A percentile compares a stretch with the other conserved stretches of the same genome.
phyloP scores from a whole-genome alignment of 2,329 filamentous ascomycete genomes.

The Alternaria viburni region DNA sequence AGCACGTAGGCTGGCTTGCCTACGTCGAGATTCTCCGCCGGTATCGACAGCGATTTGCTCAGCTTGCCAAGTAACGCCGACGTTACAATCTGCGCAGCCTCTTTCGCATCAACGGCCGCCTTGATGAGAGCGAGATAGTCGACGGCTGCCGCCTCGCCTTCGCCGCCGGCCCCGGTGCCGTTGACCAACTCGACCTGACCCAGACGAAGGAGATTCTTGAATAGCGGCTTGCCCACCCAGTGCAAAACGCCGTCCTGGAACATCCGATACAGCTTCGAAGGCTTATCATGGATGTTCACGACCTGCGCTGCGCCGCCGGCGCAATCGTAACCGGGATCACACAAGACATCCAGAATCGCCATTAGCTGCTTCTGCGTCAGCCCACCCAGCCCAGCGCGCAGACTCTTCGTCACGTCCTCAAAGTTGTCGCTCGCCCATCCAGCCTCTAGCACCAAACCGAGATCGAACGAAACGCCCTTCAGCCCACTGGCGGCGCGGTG shows the following conservation, averaged over 20 bases:
- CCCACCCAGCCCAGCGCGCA: conserved; percentile 8
- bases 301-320: conserved; percentile 1
- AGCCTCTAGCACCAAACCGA: conserved; percentile 6
- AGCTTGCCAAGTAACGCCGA: conserved; percentile 10
- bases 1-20: conserved; percentile 11
- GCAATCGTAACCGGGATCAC: conserved; percentile 7
- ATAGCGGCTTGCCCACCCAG: conserved; percentile 10
- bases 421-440: conserved; percentile 12
- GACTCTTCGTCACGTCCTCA: conserved; percentile 9
- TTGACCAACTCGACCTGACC: conserved; percentile 12
- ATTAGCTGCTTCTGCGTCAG: conserved; percentile 12
- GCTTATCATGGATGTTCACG: conserved; percentile 11
- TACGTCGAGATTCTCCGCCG: conserved; percentile 8
- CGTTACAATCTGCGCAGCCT: conserved; percentile 8
- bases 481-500: conserved; percentile 7
- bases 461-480: conserved; percentile 12
- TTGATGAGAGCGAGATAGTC: conserved; percentile 12
- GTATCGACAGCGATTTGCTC: conserved; percentile 9
- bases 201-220: conserved; percentile 11
- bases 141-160: neutral
- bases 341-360: conserved; percentile 11
- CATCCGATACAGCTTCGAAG: conserved; percentile 11
- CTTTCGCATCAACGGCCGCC: conserved; percentile 4
- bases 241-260: conserved; percentile 9
- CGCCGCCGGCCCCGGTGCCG: conserved; percentile 1